A percentile compares a stretch with the other conserved stretches of the same genome.
These are phyloP conservation scores for Termitomyces bulborhizus DNA, from an alignment of 768 basidiomycete species.

Conservation along the genomic window DNA sequence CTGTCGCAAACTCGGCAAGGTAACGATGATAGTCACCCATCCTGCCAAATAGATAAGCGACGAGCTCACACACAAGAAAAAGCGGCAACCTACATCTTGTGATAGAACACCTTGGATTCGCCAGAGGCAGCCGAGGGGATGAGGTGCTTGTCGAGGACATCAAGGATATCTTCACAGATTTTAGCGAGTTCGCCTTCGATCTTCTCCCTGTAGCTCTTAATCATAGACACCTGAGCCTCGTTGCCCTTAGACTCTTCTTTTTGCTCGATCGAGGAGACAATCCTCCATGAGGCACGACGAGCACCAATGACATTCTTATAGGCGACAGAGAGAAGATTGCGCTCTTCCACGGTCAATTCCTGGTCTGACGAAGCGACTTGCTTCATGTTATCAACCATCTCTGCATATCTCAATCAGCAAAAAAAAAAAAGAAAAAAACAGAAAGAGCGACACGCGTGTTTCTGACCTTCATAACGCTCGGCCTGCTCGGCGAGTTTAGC, in stretches of 20 bases:
- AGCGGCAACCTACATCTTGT: conserved; percentile 77
- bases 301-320: conserved; percentile 99
- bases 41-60: conserved; percentile 41
- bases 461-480: conserved; percentile 92
- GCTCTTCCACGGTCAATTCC: conserved; percentile 97
- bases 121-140: conserved; percentile 95
- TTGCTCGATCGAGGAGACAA: conserved; percentile 97
- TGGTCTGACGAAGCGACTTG: conserved; percentile 95
- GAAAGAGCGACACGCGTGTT: conserved; percentile 1
- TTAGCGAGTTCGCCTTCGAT: conserved; percentile 95
- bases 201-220: conserved; percentile 97
- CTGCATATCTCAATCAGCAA: conserved; percentile 28
- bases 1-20: conserved; percentile 97
- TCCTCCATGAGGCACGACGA: conserved; percentile 96
- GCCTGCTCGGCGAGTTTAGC: conserved; percentile 99
- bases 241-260: conserved; percentile 99
- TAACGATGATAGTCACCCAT: conserved; percentile 99
- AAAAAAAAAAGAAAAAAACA: neutral
- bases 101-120: conserved; percentile 99
- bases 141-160: conserved; percentile 96
- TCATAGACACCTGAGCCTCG: conserved; percentile 93
- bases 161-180: conserved; percentile 98
- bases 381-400: conserved; percentile 99
- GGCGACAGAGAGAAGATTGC: conserved; percentile 94
- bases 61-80: neutral